Conservation (phyloP, 2,329 filamentous ascomycete genomes). For the Sporothrix protearum region DNA sequence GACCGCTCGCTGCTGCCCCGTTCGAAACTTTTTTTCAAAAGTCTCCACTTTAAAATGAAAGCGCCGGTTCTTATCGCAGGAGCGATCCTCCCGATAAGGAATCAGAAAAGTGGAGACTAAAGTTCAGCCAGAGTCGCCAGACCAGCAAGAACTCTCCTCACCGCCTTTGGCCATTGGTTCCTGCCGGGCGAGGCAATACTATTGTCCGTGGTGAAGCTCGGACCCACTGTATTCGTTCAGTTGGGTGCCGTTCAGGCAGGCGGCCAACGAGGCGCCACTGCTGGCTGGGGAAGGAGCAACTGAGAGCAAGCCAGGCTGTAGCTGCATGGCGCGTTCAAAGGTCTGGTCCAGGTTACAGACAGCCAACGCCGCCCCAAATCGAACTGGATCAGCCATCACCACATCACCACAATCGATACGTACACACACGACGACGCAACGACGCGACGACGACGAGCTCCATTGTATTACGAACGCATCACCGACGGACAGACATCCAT, state of each 20-base stretch:
- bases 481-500: neutral
- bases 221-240: neutral
- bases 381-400: neutral
- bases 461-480: neutral
- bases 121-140: neutral
- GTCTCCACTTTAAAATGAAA: slow-evolving; percentile 26
- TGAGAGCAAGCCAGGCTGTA: slow-evolving; percentile 39
- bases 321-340: slow-evolving; percentile 36
- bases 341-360: slow-evolving; percentile 28
- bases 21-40: slow-evolving; percentile 27
- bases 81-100: slow-evolving; percentile 17
- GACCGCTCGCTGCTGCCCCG: slow-evolving; percentile 8
- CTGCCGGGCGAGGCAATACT: slow-evolving; percentile 27
- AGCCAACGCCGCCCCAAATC: slow-evolving; percentile 7
- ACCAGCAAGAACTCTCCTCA: neutral
- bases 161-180: neutral
- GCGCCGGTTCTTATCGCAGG: slow-evolving; percentile 17
- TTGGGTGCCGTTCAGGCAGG: slow-evolving; percentile 23
- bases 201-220: slow-evolving; percentile 26
- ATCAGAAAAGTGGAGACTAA: slow-evolving; percentile 9
- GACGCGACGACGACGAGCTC: slow-evolving; percentile 1
- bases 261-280: slow-evolving; percentile 19
- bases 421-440: neutral
- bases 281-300: neutral
- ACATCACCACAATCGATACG: neutral